Evolutionary conservation across 2,329 filamentous ascomycete species (phyloP), one percentile per base, ranked within the genome.

Genomic region (Magnaporthiopsis poae): DNA sequence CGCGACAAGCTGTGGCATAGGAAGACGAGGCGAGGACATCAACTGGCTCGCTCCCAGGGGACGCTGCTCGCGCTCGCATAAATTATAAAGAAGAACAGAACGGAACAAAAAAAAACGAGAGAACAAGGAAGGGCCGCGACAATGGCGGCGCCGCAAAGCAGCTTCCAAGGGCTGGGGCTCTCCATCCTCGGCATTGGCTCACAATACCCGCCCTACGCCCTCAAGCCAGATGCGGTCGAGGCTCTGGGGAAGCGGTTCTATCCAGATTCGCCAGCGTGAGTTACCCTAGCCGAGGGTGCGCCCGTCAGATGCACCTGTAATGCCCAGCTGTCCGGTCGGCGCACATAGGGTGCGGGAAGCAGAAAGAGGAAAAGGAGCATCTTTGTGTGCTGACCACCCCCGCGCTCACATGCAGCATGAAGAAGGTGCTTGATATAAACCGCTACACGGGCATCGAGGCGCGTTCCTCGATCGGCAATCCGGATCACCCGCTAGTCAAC

Each of bases 401-500:
- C 46, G 29, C 33, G n/a, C 61, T 46, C 66, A 61, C 60, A 60
- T 69, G 18, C 69, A 88, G 85, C 46, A 86, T 89, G 82, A 79
- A 80, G 68, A 88, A 88, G 72, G 82, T 89, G 33, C 80, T 86
- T 66, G 78, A 80, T 21, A 88, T 89, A 73, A 89, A 88, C 75
- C 79, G 81, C 66, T 88, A 81, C 71, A 89, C 87, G 1, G 87
- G 87, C 68, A 88, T 88, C 68, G 86, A 88, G 65, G 77, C 79
- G 39, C 83, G 87, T 65, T 86, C 86, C 15, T 86, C 86, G 15
- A 82, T 89, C 70, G 86, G 86, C 67, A 82, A 80, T 3, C 81
- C 83, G 13, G 83, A 86, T 67, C 86, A 89, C 72, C 85, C 85
- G 0, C 69, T 87, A 39, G 86, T 87, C 39, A 89, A 89, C 74